Evolutionary conservation across 805 yeast genomes (phyloP).

Genomic region (Lipomyces sp.): DNA sequence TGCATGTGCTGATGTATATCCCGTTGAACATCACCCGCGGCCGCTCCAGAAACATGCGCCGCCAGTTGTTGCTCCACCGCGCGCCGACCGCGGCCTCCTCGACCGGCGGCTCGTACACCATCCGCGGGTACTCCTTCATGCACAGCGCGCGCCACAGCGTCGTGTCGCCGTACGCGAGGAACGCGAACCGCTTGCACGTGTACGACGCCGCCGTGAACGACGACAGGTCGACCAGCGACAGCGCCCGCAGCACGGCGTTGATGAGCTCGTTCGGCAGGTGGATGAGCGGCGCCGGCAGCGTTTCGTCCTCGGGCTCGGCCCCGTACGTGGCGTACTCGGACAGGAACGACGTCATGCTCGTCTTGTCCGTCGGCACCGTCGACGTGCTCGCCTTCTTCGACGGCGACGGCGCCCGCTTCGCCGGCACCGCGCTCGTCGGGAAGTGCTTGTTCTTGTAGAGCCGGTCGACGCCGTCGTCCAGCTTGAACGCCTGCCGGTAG

Average conservation of each 20-base stretch:
- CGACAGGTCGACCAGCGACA: constrained; percentile 32
- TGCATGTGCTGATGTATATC: constrained; percentile 78
- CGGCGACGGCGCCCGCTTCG: constrained; percentile 19
- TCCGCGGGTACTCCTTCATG: constrained; percentile 29
- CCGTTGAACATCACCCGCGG: constrained; percentile 83
- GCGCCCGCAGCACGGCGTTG: constrained; percentile 29
- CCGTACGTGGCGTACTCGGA: constrained; percentile 16
- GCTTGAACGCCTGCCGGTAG: constrained; percentile 67
- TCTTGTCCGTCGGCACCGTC: constrained; percentile 9
- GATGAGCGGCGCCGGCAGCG: constrained; percentile 20
- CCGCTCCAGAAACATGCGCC: constrained; percentile 54
- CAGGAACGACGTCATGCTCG: not conserved
- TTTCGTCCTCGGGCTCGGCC: constrained; percentile 24
- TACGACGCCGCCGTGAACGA: constrained; percentile 33
- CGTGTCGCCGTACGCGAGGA: constrained; percentile 29
- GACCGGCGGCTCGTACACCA: constrained; percentile 29
- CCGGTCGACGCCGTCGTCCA: constrained; percentile 57
- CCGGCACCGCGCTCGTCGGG: constrained; percentile 22
- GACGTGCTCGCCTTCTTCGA: constrained; percentile 19
- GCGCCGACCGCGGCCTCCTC: constrained; percentile 23
- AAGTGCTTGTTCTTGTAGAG: constrained; percentile 52
- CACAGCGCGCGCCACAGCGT: constrained; percentile 34
- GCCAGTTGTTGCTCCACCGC: constrained; percentile 37
- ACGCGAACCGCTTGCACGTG: constrained; percentile 32
- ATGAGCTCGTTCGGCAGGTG: constrained; percentile 26